Percentiles rank a stretch among this genome's conserved stretches.
Evolutionary conservation across 768 basidiomycete species (phyloP).

Genomic region (Pleurotus sapidus): DNA sequence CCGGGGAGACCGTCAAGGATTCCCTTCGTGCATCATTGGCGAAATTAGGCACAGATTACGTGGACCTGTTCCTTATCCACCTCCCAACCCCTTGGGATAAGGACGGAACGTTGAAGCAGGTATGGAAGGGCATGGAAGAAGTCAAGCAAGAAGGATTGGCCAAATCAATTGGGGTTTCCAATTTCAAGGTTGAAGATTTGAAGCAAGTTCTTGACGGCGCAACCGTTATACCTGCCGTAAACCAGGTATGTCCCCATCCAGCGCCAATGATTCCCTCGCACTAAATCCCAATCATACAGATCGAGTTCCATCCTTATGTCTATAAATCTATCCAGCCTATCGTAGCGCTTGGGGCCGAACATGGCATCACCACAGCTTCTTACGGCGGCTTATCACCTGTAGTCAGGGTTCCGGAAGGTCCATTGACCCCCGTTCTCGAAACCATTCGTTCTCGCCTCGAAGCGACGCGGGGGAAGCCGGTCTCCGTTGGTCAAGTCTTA

Average conservation of each 20-base stretch:
- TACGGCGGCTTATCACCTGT: constrained; percentile 58
- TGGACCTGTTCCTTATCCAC: constrained; percentile 69
- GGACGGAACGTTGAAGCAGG: constrained; percentile 40
- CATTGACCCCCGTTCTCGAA: constrained; percentile 54
- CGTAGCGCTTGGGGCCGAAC: constrained; percentile 48
- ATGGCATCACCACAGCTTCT: constrained; percentile 63
- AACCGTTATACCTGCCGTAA: constrained; percentile 59
- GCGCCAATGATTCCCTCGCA: background rate
- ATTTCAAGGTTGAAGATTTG: constrained; percentile 56
- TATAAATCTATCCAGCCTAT: constrained; percentile 57
- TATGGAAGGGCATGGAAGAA: constrained; percentile 64
- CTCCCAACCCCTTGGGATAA: constrained; percentile 30
- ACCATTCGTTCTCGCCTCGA: constrained; percentile 48
- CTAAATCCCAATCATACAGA: constrained; percentile 30
- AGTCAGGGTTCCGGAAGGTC: constrained; percentile 44
- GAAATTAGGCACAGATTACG: constrained; percentile 48
- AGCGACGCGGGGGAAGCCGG: constrained; percentile 35
- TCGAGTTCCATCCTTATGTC: constrained; percentile 71
- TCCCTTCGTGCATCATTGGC: constrained; percentile 50
- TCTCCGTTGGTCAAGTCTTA: constrained; percentile 61
- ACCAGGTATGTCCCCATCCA: constrained; percentile 46
- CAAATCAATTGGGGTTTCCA: constrained; percentile 68
- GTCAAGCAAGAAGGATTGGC: constrained; percentile 43
- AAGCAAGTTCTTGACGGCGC: constrained; percentile 48
- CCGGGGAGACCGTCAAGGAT: constrained; percentile 44